Percentiles rank a stretch among this genome's conserved stretches.
These are phyloP conservation scores for Chytriomyces hyalinus DNA, from an alignment of 192 early-diverging fungal genomes.

Conservation along the genomic window DNA sequence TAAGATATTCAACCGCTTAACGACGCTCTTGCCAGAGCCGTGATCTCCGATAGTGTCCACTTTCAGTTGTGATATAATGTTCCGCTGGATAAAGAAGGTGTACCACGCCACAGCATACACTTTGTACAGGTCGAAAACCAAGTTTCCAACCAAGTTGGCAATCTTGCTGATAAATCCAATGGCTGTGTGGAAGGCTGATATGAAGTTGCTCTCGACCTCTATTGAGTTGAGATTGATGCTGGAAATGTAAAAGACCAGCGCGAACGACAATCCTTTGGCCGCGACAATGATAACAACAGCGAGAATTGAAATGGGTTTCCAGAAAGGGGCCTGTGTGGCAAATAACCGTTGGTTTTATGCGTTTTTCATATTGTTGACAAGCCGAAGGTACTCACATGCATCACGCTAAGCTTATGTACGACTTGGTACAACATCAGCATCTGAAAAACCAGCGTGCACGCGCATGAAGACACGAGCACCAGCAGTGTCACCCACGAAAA, in stretches of 20 bases:
- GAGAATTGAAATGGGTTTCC: neutral
- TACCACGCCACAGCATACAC: conserved; percentile 3
- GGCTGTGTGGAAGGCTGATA: neutral
- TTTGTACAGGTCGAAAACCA: conserved; percentile 4
- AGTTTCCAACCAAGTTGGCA: conserved; percentile 2
- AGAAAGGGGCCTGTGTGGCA: neutral
- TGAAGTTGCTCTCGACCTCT: neutral
- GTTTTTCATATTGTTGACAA: no score
- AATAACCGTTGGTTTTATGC: no score
- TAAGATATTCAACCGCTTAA: neutral
- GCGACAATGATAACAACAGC: neutral
- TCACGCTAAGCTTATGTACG: conserved; percentile 8
- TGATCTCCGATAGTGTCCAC: conserved; percentile 5
- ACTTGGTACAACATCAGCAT: conserved; percentile 8
- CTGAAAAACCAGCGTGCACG: neutral
- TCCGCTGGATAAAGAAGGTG: neutral
- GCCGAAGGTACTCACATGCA: neutral
- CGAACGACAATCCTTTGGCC: conserved; percentile 3
- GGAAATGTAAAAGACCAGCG: conserved; percentile 13
- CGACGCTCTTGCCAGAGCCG: neutral
- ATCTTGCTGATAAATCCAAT: conserved; percentile 1
- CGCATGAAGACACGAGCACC: neutral
- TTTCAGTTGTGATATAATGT: neutral
- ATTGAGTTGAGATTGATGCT: neutral
- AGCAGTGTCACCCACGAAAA: neutral